A percentile compares a stretch with the other conserved stretches of the same genome.
These are phyloP conservation scores for Dictyostelium firmibasis DNA, from an alignment of 78 protist species.

Conservation along the genomic window DNA sequence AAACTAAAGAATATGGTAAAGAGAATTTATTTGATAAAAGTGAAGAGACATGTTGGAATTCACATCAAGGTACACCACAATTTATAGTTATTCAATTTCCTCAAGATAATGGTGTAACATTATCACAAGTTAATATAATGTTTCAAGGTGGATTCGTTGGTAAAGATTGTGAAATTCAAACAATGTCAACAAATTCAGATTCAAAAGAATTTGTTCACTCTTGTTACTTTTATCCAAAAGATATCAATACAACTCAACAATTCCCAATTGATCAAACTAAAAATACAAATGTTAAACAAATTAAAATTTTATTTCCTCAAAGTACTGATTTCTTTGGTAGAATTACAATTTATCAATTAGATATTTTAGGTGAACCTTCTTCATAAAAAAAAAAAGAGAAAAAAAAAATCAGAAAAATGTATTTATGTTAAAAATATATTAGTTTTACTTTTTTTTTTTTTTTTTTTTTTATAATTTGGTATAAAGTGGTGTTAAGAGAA, in stretches of 20 bases:
- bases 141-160: conserved; percentile 85
- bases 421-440: no score
- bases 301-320: conserved; percentile 60
- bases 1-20: conserved; percentile 76
- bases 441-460: not conserved
- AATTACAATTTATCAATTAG: conserved; percentile 75
- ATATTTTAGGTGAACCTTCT: conserved; percentile 39
- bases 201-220: not conserved
- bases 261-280: conserved; percentile 27
- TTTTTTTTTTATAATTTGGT: no score
- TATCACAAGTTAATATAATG: conserved; percentile 29
- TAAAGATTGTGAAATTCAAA: conserved; percentile 51
- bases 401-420: no score
- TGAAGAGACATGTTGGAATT: conserved; percentile 84
- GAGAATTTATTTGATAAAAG: conserved; percentile 73
- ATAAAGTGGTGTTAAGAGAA: no score
- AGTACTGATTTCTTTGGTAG: conserved; percentile 86
- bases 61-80: conserved; percentile 73
- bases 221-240: conserved; percentile 52
- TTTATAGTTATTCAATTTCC: conserved; percentile 34
- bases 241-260: conserved; percentile 40
- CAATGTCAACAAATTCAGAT: not conserved
- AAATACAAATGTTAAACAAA: conserved; percentile 10
- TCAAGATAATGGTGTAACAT: conserved; percentile 7
- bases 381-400: not conserved